Percentiles rank a stretch among this genome's conserved stretches.
These are phyloP conservation scores for Darksidea phi DNA, from an alignment of 495 filamentous ascomycete species.

Conservation along the genomic window DNA sequence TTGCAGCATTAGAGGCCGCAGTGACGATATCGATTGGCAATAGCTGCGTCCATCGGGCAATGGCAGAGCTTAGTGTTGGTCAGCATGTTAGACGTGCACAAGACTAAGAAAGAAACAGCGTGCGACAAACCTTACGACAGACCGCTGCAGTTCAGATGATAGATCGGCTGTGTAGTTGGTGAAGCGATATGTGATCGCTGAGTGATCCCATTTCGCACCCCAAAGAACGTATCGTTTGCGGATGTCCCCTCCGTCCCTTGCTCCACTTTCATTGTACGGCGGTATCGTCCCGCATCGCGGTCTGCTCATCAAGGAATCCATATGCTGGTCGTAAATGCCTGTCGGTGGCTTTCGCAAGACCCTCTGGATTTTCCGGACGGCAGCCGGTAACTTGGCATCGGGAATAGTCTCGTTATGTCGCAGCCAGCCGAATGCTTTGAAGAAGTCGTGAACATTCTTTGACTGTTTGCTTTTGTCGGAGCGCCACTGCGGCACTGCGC, in stretches of 20 bases:
- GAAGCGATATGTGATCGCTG: constrained; percentile 25
- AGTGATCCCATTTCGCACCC: constrained; percentile 33
- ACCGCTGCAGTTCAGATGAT: constrained; percentile 7
- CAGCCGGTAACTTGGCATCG: constrained; percentile 19
- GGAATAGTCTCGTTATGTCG: constrained; percentile 15
- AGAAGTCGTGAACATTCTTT: constrained; percentile 29
- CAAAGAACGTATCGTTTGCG: constrained; percentile 25
- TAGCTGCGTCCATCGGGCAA: constrained; percentile 17
- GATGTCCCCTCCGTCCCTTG: background rate
- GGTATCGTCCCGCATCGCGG: constrained; percentile 21
- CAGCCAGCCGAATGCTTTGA: constrained; percentile 24
- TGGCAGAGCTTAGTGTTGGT: constrained; percentile 15
- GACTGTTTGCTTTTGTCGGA: constrained; percentile 9
- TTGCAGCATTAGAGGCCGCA: background rate
- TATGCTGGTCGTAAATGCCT: constrained; percentile 24
- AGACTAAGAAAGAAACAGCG: background rate
- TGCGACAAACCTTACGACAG: constrained; percentile 18
- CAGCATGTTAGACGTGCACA: background rate
- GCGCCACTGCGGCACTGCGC: background rate
- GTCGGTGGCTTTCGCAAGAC: constrained; percentile 24
- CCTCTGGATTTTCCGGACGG: constrained; percentile 28
- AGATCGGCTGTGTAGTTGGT: constrained; percentile 25
- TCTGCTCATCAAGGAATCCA: constrained; percentile 25
- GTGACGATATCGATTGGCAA: constrained; percentile 16
- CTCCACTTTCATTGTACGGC: constrained; percentile 26